Conservation (phyloP, 2,329 filamentous ascomycete species). For the Tolypocladium ophioglossoides region DNA sequence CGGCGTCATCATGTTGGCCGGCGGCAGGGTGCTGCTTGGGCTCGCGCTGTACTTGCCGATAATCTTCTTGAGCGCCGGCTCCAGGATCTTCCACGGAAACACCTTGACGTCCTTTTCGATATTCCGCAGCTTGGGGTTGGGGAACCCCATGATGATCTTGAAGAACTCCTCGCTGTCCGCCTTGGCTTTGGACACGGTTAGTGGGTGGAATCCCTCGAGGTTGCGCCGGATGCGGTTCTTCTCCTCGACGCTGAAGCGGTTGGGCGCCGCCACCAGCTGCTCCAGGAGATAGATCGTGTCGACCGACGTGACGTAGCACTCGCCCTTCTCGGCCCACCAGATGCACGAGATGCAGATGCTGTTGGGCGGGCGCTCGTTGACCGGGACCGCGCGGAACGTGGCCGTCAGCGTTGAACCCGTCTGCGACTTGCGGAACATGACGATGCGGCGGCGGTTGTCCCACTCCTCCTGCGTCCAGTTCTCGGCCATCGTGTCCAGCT, state of each 20-base stretch:
- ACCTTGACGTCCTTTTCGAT: slow-evolving; percentile 99
- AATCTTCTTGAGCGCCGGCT: slow-evolving; percentile 87
- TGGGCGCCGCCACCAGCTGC: slow-evolving; percentile 64
- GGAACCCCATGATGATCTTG: slow-evolving; percentile 98
- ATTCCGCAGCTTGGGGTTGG: slow-evolving; percentile 87
- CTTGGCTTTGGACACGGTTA: slow-evolving; percentile 90
- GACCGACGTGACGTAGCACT: slow-evolving; percentile 91
- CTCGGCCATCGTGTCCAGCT: slow-evolving; percentile 73
- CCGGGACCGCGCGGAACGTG: slow-evolving; percentile 67
- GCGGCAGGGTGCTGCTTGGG: slow-evolving; percentile 27
- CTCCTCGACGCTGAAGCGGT: slow-evolving; percentile 88
- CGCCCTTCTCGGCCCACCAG: slow-evolving; percentile 83
- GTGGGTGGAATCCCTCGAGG: slow-evolving; percentile 82
- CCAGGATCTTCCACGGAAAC: slow-evolving; percentile 89
- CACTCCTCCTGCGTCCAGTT: slow-evolving; percentile 78
- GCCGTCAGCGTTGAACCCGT: slow-evolving; percentile 71
- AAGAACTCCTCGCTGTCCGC: slow-evolving; percentile 93
- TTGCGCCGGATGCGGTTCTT: slow-evolving; percentile 97
- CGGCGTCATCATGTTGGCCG: slow-evolving; percentile 30
- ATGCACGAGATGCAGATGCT: slow-evolving; percentile 97
- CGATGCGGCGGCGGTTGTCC: slow-evolving; percentile 68
- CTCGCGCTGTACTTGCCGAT: slow-evolving; percentile 83
- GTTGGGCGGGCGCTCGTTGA: slow-evolving; percentile 69
- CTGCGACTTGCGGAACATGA: slow-evolving; percentile 79
- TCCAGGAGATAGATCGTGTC: slow-evolving; percentile 95